These are phyloP conservation scores for Chlamydomonas reinhardtii DNA, from an alignment of 163 green algal genomes.

Conservation along the genomic window DNA sequence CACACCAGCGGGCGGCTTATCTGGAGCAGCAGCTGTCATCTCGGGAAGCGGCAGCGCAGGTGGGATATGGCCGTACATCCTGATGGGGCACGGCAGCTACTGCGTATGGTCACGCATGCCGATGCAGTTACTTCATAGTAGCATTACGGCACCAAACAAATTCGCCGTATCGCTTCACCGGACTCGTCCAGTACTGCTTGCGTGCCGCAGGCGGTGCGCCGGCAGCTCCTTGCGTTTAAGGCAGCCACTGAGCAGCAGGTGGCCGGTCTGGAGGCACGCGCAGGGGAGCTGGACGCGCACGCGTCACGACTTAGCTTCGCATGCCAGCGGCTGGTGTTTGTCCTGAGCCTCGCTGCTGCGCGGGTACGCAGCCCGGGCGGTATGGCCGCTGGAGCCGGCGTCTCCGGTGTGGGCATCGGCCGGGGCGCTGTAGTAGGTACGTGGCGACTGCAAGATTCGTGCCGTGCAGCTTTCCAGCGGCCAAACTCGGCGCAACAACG, in stretches of 20 bases:
- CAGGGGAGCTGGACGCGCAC: constrained; percentile 13
- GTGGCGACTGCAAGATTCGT: too few relatives aligned
- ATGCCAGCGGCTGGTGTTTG: constrained; percentile 5
- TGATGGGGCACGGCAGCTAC: too few relatives aligned
- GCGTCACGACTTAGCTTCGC: constrained; percentile 23
- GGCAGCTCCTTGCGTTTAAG: constrained; percentile 34
- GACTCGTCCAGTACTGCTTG: too few relatives aligned
- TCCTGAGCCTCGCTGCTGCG: not conserved
- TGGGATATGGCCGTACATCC: not conserved
- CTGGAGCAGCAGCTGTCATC: constrained; percentile 24
- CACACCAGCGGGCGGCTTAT: not conserved
- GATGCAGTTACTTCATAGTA: too few relatives aligned
- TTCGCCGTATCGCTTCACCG: too few relatives aligned
- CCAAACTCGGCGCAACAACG: too few relatives aligned
- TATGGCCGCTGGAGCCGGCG: too few relatives aligned
- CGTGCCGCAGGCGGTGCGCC: constrained; percentile 15
- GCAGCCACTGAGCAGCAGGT: not conserved
- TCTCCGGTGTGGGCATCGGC: too few relatives aligned
- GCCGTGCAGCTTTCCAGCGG: too few relatives aligned
- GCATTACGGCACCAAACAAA: too few relatives aligned
- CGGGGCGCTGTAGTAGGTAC: too few relatives aligned
- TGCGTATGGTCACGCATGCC: too few relatives aligned
- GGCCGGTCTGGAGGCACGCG: constrained; percentile 1
- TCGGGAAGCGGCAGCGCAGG: constrained; percentile 21
- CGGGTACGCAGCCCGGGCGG: not conserved